Conservation (phyloP, 495 filamentous ascomycete species). For the Durotheca rogersii region DNA sequence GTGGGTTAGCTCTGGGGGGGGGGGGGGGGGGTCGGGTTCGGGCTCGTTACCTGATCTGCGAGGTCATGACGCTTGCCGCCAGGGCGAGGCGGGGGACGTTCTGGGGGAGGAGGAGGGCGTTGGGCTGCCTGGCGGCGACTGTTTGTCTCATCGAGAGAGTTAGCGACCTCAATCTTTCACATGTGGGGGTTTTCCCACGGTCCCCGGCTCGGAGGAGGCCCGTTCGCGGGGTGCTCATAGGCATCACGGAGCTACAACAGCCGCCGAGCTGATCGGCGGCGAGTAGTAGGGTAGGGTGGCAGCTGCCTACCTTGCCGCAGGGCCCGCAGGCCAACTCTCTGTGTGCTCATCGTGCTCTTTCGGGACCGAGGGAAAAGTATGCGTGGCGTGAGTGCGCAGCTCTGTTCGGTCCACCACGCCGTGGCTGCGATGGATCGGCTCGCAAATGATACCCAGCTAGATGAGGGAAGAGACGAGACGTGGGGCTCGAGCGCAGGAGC, state of each 20-base stretch:
- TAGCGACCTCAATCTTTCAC: slow-evolving; percentile 8
- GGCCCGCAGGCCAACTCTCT: slow-evolving; percentile 65
- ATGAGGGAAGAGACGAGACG: too few relatives aligned
- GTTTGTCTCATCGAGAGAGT: slow-evolving; percentile 13
- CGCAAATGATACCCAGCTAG: too few relatives aligned
- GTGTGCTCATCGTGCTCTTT: slow-evolving; percentile 68
- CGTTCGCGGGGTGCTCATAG: too few relatives aligned
- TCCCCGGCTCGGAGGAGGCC: too few relatives aligned
- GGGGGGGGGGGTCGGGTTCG: not conserved
- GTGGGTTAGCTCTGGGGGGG: not conserved
- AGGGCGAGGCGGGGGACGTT: slow-evolving; percentile 42
- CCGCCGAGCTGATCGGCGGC: too few relatives aligned
- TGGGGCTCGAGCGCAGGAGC: too few relatives aligned
- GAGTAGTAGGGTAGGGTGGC: not conserved
- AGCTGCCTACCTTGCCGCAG: slow-evolving; percentile 63
- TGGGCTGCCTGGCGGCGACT: slow-evolving; percentile 51
- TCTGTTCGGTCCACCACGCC: too few relatives aligned
- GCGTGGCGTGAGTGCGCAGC: not conserved
- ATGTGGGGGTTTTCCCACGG: not conserved
- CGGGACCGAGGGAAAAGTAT: slow-evolving; percentile 26
- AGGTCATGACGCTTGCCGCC: slow-evolving; percentile 45
- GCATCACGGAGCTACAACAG: too few relatives aligned
- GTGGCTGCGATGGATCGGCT: slow-evolving; percentile 11
- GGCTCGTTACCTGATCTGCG: slow-evolving; percentile 56
- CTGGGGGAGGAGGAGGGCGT: slow-evolving; percentile 39